These are phyloP conservation scores for Clavariopsis aquatica DNA, from an alignment of 495 filamentous ascomycete species.

Conservation along the genomic window DNA sequence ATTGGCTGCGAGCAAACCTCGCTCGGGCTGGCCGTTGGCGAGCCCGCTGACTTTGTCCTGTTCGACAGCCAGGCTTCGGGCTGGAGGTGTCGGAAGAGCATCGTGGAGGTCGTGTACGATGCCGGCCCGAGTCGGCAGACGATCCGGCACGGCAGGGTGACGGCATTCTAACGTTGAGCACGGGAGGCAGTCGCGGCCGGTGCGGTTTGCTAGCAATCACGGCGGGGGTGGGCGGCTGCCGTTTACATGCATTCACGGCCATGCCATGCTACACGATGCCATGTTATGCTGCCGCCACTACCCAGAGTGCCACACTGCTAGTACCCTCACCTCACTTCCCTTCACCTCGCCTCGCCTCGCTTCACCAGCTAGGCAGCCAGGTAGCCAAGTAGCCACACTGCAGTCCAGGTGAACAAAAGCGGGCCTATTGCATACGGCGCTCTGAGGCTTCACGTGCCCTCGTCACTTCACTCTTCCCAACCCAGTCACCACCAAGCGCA, in stretches of 20 bases:
- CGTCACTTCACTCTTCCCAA: background rate
- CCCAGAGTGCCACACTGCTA: background rate
- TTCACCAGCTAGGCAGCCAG: no score
- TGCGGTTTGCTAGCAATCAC: background rate
- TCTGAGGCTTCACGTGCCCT: background rate
- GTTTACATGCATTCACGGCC: constrained; percentile 1
- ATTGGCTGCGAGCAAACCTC: constrained; percentile 45
- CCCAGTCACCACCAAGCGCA: no score
- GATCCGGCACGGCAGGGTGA: constrained; percentile 29
- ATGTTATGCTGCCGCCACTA: no score
- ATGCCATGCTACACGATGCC: background rate
- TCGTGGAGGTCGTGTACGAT: constrained; percentile 43
- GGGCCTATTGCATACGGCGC: background rate
- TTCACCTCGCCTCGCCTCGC: no score
- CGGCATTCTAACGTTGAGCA: constrained; percentile 6
- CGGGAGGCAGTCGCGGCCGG: background rate
- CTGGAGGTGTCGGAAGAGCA: constrained; percentile 41
- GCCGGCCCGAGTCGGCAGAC: constrained; percentile 28
- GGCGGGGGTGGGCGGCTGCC: constrained; percentile 1
- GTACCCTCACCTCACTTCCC: background rate
- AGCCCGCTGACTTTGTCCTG: constrained; percentile 43
- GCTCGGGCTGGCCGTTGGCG: constrained; percentile 25
- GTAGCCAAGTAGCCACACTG: no score
- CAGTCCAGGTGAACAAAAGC: background rate
- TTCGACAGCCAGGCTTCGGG: constrained; percentile 35